phyloP scores from a whole-genome alignment of 345 rosid genomes.

The Salix purpurea region DNA sequence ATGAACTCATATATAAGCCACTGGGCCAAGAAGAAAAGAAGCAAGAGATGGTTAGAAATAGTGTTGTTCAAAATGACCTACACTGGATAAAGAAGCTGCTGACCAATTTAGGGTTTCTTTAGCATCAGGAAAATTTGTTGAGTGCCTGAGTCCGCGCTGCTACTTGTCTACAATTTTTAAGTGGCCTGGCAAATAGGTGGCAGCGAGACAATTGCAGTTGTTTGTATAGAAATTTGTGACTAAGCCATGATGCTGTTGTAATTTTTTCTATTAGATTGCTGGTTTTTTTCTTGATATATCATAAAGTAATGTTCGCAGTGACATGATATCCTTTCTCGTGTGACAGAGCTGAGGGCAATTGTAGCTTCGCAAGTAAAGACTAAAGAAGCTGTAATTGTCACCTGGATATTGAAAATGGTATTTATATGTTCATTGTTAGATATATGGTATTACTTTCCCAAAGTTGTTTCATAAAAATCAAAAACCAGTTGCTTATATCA shows the following conservation, averaged over 20 bases:
- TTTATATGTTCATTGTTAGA: too few relatives aligned
- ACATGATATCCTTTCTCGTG: neutral
- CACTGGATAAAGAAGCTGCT: constrained; percentile 73
- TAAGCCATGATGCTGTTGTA: neutral
- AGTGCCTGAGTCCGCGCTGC: neutral
- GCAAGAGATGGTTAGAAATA: constrained; percentile 8
- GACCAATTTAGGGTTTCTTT: constrained; percentile 43
- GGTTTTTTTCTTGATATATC: neutral
- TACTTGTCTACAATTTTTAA: constrained; percentile 1
- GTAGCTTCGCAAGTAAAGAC: neutral
- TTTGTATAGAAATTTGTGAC: neutral
- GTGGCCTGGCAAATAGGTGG: neutral
- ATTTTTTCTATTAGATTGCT: neutral
- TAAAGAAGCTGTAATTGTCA: neutral
- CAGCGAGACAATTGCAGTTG: neutral
- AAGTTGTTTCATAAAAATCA: too few relatives aligned
- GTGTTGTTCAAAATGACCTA: constrained; percentile 42
- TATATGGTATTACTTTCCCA: too few relatives aligned
- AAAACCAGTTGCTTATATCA: too few relatives aligned
- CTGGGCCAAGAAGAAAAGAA: constrained; percentile 22
- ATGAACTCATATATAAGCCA: constrained; percentile 13
- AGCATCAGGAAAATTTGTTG: constrained; percentile 4
- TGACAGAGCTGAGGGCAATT: neutral
- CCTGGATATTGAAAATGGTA: neutral
- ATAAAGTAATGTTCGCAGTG: neutral